Conservation (phyloP, 129 eudicot species). For the Gnaphalium uliginosum region DNA sequence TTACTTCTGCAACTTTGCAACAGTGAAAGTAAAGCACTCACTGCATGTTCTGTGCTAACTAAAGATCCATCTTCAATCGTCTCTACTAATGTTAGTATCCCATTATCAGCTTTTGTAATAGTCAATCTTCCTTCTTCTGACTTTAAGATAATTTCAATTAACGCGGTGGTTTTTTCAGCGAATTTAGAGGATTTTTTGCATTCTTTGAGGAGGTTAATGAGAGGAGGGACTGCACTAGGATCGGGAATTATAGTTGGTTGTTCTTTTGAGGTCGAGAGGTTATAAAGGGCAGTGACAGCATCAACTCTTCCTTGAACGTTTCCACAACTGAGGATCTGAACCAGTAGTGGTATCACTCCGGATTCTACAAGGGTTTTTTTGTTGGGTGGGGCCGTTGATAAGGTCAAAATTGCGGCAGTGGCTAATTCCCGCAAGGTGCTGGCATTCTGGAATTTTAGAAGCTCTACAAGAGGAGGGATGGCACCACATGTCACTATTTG, state of each 20-base stretch:
- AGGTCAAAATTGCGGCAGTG: slow-evolving; percentile 69
- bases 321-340: slow-evolving; percentile 68
- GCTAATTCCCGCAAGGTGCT: slow-evolving; percentile 60
- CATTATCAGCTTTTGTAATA: slow-evolving; percentile 44
- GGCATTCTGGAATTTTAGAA: slow-evolving; percentile 51
- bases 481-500: slow-evolving; percentile 70
- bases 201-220: slow-evolving; percentile 67
- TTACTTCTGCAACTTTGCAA: slow-evolving; percentile 59
- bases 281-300: slow-evolving; percentile 75
- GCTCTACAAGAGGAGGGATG: slow-evolving; percentile 74
- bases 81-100: slow-evolving; percentile 69
- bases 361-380: slow-evolving; percentile 62
- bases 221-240: slow-evolving; percentile 62
- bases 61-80: slow-evolving; percentile 83
- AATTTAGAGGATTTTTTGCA: slow-evolving; percentile 80
- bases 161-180: slow-evolving; percentile 73
- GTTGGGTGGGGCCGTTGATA: slow-evolving; percentile 67
- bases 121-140: slow-evolving; percentile 62
- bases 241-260: slow-evolving; percentile 42
- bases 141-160: slow-evolving; percentile 51
- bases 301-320: slow-evolving; percentile 77
- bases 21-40: slow-evolving; percentile 64
- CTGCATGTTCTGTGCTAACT: slow-evolving; percentile 68
- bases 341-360: slow-evolving; percentile 61
- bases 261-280: slow-evolving; percentile 46